phyloP scores from a whole-genome alignment of 352 stramenopile species.

The Pythium aristosporum region DNA sequence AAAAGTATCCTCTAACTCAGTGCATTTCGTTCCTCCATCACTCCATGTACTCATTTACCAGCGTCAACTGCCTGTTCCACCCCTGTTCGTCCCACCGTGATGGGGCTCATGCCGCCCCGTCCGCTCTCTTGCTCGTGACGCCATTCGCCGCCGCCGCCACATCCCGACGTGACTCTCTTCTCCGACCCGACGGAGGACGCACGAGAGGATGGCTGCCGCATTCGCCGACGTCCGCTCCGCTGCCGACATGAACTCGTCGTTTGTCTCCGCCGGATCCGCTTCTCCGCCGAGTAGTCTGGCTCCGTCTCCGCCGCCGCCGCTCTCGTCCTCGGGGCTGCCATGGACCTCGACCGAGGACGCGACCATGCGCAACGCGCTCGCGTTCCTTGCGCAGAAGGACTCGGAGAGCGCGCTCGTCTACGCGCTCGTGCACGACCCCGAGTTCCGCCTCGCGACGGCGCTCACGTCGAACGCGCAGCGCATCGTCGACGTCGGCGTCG shows the following conservation, averaged over 20 bases:
- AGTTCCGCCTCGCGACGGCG: slow-evolving; percentile 70
- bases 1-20: background rate
- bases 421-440: slow-evolving; percentile 73
- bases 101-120: background rate
- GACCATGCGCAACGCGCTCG: slow-evolving; percentile 63
- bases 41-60: background rate
- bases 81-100: background rate
- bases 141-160: background rate
- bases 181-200: background rate
- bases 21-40: background rate
- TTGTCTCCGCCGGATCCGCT: too few relatives aligned
- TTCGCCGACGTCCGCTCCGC: background rate
- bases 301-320: background rate
- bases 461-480: slow-evolving; percentile 37
- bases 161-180: background rate
- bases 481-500: slow-evolving; percentile 48
- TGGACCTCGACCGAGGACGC: slow-evolving; percentile 28
- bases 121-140: background rate
- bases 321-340: background rate
- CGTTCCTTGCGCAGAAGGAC: slow-evolving; percentile 65
- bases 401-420: slow-evolving; percentile 68
- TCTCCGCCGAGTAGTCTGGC: background rate
- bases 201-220: background rate
- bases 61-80: background rate
- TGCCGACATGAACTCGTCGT: background rate